Evolutionary conservation across 148 eudicot genomes (phyloP), one percentile per base, ranked within the genome.

Genomic region (Linanthus parryae): DNA sequence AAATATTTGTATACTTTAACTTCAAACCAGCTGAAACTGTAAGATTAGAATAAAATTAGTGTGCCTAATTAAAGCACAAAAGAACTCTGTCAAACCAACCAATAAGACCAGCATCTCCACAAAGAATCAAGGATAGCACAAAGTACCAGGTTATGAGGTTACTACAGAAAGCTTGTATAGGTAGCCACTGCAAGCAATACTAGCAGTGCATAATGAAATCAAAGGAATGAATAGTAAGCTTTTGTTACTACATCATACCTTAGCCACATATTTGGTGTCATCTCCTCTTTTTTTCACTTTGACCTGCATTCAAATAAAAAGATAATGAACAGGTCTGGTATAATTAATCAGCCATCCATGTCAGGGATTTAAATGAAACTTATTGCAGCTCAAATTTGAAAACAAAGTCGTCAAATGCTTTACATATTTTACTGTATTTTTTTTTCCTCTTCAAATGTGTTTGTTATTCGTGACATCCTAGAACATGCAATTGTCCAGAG

Each of bases 281-380:
- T 87, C 95, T 56, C 98, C 98, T 62, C 95, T 83, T 77, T 74
- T 86, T 76, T 91, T 91, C 48, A 91, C 95, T 74, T 91, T 91
- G 66, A 91, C 98, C 98, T 91, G 76, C 64, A 63, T 49, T 63
- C 16, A 36, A n/a, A 63, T 44, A 15, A 29, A 14, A 52, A 14
- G 15, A n/a, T 28, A 11, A 22, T 43, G 31, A 43, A n/a, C 4
- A 0, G 12, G 4, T 17, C 30, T 21, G 8, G 33, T 14, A 56
- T 14, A 8, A 8, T 25, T 20, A 18, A 25, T 1, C 17, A 0
- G 49, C 27, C 14, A 27, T 28, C 30, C 13, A 42, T 56, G 26
- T 42, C 37, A 28, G 30, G 18, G 8, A 21, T 20, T 18, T 8
- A 31, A 8, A 14, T 23, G 30, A 19, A 31, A 29, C n/a, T n/a